Conservation (phyloP, 2,329 filamentous ascomycete genomes). For the Sphaerulina populicola region DNA sequence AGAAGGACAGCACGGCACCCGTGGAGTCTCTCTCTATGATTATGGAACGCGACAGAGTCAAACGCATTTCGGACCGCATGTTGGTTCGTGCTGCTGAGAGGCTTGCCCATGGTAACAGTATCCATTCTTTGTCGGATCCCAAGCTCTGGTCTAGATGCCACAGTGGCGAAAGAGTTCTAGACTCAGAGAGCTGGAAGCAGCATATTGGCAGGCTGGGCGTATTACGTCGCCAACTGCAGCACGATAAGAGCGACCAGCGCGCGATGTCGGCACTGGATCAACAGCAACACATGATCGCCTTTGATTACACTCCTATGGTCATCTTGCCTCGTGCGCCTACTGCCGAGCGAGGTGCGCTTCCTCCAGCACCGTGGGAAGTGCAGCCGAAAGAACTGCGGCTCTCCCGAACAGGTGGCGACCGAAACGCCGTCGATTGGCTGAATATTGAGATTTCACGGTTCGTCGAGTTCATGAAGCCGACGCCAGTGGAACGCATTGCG, state of each 20-base stretch:
- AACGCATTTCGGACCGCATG: too few relatives aligned
- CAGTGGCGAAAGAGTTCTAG: neutral
- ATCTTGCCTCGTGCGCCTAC: constrained; percentile 3
- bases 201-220: neutral
- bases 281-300: neutral
- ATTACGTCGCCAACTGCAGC: neutral
- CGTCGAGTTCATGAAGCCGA: constrained; percentile 39
- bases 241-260: neutral
- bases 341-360: neutral
- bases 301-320: constrained; percentile 7
- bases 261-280: neutral
- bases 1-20: too few relatives aligned
- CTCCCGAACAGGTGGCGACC: neutral
- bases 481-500: constrained; percentile 36
- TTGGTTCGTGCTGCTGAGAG: too few relatives aligned
- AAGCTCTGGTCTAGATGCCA: neutral
- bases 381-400: neutral
- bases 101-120: too few relatives aligned
- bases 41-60: too few relatives aligned
- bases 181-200: constrained; percentile 1
- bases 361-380: constrained; percentile 9
- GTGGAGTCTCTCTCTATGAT: too few relatives aligned
- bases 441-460: constrained; percentile 41
- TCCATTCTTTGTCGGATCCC: neutral
- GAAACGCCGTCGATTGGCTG: constrained; percentile 13